phyloP scores from a whole-genome alignment of 2,329 filamentous ascomycete species.

The Aspergillus caelatus region DNA sequence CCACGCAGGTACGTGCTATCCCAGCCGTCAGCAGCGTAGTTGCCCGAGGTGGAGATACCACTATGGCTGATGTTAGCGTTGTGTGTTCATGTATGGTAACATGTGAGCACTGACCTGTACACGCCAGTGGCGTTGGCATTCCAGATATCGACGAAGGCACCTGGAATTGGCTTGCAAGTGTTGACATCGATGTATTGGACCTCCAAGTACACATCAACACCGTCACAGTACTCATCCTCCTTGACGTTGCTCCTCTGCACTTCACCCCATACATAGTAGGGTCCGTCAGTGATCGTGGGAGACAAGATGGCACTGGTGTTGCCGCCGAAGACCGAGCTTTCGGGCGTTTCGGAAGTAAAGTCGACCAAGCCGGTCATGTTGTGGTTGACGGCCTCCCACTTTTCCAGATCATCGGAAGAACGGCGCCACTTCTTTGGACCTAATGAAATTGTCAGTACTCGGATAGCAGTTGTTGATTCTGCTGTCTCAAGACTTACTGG shows the following conservation, averaged over 20 bases:
- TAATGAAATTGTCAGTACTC: not conserved
- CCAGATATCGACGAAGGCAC: conserved; percentile 50
- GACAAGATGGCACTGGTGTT: conserved; percentile 50
- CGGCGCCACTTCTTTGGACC: conserved; percentile 36
- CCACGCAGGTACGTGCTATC: conserved; percentile 54
- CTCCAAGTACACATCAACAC: conserved; percentile 49
- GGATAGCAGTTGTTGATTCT: not conserved
- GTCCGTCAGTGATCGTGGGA: conserved; percentile 48
- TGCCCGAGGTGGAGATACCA: conserved; percentile 31
- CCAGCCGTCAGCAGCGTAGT: conserved; percentile 33
- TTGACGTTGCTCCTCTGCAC: conserved; percentile 45
- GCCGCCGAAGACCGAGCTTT: conserved; percentile 40
- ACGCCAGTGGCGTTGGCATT: conserved; percentile 51
- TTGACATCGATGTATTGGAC: conserved; percentile 52
- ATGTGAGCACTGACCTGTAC: conserved; percentile 38
- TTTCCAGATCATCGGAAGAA: conserved; percentile 38
- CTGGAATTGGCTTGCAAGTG: conserved; percentile 45
- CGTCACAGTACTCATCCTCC: conserved; percentile 40
- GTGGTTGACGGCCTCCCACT: conserved; percentile 44
- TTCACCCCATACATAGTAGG: conserved; percentile 51
- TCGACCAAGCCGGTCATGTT: conserved; percentile 39
- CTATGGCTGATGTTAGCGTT: conserved; percentile 20
- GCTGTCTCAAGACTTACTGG: conserved; percentile 17
- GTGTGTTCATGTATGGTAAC: not conserved
- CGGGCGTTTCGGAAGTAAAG: conserved; percentile 29